phyloP scores from a whole-genome alignment of 2,329 filamentous ascomycete genomes.

The Penicillium sp. region DNA sequence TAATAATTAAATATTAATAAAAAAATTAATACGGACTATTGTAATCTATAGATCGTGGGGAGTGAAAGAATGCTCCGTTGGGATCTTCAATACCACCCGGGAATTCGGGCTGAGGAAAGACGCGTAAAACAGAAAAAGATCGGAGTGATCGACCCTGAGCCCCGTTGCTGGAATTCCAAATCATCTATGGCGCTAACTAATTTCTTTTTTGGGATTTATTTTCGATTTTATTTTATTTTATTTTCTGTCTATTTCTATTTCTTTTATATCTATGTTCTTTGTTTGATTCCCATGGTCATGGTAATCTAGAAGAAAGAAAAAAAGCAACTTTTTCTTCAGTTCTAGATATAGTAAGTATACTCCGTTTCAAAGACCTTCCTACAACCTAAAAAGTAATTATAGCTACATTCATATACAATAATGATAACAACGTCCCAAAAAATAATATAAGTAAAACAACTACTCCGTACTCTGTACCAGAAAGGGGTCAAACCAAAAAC shows the following conservation, averaged over 20 bases:
- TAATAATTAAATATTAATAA: not conserved
- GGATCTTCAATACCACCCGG: slow-evolving; percentile 28
- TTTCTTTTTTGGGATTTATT: slow-evolving; percentile 3
- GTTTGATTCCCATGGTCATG: not conserved
- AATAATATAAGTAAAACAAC: slow-evolving; percentile 1
- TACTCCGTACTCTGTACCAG: not conserved
- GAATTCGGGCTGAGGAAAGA: slow-evolving; percentile 29
- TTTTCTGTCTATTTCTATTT: no score
- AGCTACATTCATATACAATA: not conserved
- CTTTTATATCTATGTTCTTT: not conserved
- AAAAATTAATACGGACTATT: slow-evolving; percentile 10
- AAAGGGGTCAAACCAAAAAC: slow-evolving; percentile 9
- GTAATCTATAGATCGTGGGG: slow-evolving; percentile 16
- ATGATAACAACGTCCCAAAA: not conserved
- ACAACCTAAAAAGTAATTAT: not conserved
- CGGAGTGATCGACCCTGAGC: slow-evolving; percentile 31
- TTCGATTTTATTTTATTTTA: not conserved
- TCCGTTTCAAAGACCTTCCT: not conserved
- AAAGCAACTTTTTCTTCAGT: not conserved
- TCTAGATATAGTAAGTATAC: not conserved
- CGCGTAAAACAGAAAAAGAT: slow-evolving; percentile 19
- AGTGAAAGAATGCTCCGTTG: slow-evolving; percentile 20
- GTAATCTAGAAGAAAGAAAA: not conserved
- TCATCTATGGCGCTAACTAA: slow-evolving; percentile 11
- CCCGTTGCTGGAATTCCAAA: slow-evolving; percentile 32